Conservation (phyloP, 2,329 filamentous ascomycete species). For the Exophiala lecanii-corni region DNA sequence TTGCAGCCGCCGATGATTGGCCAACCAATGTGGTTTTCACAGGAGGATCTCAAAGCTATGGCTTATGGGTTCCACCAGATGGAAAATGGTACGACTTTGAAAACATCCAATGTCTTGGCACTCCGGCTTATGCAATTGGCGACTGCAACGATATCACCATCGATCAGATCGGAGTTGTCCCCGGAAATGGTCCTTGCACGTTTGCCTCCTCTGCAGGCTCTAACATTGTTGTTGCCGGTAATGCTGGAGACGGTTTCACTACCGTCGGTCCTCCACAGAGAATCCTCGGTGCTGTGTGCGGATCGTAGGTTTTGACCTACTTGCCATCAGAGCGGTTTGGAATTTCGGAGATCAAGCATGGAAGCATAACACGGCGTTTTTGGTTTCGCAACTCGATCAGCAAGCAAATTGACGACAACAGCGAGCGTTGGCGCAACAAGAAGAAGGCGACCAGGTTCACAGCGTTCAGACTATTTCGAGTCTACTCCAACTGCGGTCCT, state of each 20-base stretch:
- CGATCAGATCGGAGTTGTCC: conserved; percentile 24
- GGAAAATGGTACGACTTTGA: conserved; percentile 19
- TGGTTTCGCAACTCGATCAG: too few species aligned
- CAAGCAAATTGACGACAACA: too few species aligned
- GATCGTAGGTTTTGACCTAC: too few species aligned
- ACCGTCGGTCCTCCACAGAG: conserved; percentile 26
- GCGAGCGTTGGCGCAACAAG: too few species aligned
- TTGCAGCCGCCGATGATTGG: conserved; percentile 16
- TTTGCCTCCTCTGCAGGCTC: conserved; percentile 30
- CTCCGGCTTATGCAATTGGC: conserved; percentile 23
- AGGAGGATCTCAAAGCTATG: conserved; percentile 24
- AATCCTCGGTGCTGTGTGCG: conserved; percentile 21
- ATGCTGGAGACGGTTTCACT: conserved; percentile 20
- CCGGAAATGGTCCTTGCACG: conserved; percentile 33
- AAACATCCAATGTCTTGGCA: conserved; percentile 23
- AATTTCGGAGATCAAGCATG: too few species aligned
- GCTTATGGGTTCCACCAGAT: conserved; percentile 23
- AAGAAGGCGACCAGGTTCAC: too few species aligned
- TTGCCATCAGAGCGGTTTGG: too few species aligned
- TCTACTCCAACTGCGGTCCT: too few species aligned
- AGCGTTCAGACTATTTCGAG: too few species aligned
- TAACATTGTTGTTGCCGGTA: conserved; percentile 14
- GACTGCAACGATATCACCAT: conserved; percentile 24
- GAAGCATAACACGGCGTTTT: too few species aligned
- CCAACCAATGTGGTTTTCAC: conserved; percentile 25